phyloP scores from a whole-genome alignment of 306 rosid species.

The Cercis canadensis region DNA sequence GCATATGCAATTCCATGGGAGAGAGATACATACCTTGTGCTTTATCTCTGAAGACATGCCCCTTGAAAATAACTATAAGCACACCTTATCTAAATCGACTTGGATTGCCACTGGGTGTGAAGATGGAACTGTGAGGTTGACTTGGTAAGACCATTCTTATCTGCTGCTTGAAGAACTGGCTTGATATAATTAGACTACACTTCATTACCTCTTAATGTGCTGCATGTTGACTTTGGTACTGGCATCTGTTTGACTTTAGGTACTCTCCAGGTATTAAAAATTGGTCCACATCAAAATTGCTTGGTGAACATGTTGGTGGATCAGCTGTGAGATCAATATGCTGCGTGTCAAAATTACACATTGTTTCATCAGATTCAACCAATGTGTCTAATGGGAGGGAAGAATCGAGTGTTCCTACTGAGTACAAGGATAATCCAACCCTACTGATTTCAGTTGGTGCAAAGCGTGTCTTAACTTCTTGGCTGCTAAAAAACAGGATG shows the following conservation, averaged over 20 bases:
- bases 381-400: constrained; percentile 34
- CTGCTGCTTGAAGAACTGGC: constrained; percentile 32
- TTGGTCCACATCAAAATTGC: constrained; percentile 88
- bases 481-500: constrained; percentile 70
- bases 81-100: constrained; percentile 51
- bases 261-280: constrained; percentile 65
- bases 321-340: constrained; percentile 96
- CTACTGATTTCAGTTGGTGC: constrained; percentile 95
- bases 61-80: constrained; percentile 46
- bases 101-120: constrained; percentile 96
- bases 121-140: constrained; percentile 96
- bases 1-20: constrained; percentile 94
- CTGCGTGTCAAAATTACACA: constrained; percentile 66
- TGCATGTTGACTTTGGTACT: constrained; percentile 10
- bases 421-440: constrained; percentile 55
- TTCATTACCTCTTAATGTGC: constrained; percentile 11
- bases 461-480: constrained; percentile 90
- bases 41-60: constrained; percentile 58
- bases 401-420: constrained; percentile 38
- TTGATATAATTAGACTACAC: constrained; percentile 2
- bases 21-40: constrained; percentile 94
- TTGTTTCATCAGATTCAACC: constrained; percentile 49
- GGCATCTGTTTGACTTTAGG: constrained; percentile 56
- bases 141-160: constrained; percentile 62
- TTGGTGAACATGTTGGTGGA: constrained; percentile 98